Conservation (phyloP, 148 eudicot genomes). For the Cornus suecica region DNA sequence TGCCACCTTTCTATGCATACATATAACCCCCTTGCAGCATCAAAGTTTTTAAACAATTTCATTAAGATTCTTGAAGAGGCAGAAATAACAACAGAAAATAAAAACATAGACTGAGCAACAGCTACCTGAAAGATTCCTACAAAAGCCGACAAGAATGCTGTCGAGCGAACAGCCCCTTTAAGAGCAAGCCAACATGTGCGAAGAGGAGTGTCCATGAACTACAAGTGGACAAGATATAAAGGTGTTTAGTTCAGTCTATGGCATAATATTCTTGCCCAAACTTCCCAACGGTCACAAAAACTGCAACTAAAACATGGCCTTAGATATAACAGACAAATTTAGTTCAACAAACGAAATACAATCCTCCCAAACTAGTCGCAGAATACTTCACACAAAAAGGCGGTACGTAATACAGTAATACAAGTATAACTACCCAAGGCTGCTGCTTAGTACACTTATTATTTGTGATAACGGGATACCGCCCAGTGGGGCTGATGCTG, state of each 20-base stretch:
- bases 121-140: slow-evolving; percentile 95
- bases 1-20: slow-evolving; percentile 94
- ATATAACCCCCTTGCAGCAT: slow-evolving; percentile 66
- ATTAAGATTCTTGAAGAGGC: neutral
- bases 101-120: neutral
- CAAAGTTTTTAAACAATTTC: slow-evolving; percentile 11
- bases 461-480: neutral
- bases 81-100: neutral
- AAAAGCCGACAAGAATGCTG: slow-evolving; percentile 86
- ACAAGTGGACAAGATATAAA: slow-evolving; percentile 6
- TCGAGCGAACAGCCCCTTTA: slow-evolving; percentile 86
- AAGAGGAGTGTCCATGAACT: slow-evolving; percentile 84
- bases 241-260: neutral
- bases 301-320: neutral
- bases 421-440: slow-evolving; percentile 1
- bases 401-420: no score
- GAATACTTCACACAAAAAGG: neutral
- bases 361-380: neutral
- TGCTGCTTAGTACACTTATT: neutral
- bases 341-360: slow-evolving; percentile 1
- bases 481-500: neutral
- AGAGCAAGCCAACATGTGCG: slow-evolving; percentile 86
- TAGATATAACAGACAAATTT: neutral
- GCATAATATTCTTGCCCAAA: neutral
- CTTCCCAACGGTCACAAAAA: neutral